Percentiles rank a stretch among this genome's conserved stretches.
These are phyloP conservation scores for Juglanconis oblonga DNA, from an alignment of 2,329 filamentous ascomycete genomes.

Conservation along the genomic window DNA sequence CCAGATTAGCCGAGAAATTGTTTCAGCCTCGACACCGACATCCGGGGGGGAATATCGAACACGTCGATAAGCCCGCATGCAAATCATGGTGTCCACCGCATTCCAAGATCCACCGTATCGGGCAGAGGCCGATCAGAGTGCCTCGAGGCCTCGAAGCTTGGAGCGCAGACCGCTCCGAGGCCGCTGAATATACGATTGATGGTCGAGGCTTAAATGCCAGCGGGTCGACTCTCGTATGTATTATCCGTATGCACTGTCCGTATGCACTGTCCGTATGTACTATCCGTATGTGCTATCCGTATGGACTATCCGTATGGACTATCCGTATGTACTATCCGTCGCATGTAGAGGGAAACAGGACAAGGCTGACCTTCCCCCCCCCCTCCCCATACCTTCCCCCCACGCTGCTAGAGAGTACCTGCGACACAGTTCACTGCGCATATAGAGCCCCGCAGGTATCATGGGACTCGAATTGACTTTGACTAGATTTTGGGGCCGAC, in stretches of 20 bases:
- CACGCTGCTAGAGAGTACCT: not conserved
- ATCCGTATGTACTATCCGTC: too few relatives aligned
- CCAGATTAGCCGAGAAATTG: not conserved
- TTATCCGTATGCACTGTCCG: not conserved
- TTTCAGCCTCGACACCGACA: not conserved
- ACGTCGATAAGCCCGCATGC: not conserved
- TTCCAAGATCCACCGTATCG: conserved; percentile 14
- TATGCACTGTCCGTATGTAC: too few relatives aligned
- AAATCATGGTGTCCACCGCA: conserved; percentile 8
- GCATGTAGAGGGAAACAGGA: too few relatives aligned
- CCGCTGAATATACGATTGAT: not conserved
- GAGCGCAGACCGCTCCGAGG: not conserved
- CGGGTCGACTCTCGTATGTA: too few relatives aligned
- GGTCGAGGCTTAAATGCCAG: too few relatives aligned
- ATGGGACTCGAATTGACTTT: not conserved
- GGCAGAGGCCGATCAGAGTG: conserved; percentile 7
- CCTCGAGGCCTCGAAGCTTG: not conserved
- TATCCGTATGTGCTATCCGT: too few relatives aligned
- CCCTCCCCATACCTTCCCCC: not conserved
- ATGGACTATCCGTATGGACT: too few relatives aligned
- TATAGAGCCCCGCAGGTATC: not conserved
- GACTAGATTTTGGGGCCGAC: not conserved
- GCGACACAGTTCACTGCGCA: not conserved
- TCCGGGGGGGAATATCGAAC: not conserved
- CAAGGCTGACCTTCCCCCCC: too few relatives aligned